Evolutionary conservation across 176 grass and related monocot genomes (phyloP), one percentile per base, ranked within the genome.

Genomic region (Eleusine indica): DNA sequence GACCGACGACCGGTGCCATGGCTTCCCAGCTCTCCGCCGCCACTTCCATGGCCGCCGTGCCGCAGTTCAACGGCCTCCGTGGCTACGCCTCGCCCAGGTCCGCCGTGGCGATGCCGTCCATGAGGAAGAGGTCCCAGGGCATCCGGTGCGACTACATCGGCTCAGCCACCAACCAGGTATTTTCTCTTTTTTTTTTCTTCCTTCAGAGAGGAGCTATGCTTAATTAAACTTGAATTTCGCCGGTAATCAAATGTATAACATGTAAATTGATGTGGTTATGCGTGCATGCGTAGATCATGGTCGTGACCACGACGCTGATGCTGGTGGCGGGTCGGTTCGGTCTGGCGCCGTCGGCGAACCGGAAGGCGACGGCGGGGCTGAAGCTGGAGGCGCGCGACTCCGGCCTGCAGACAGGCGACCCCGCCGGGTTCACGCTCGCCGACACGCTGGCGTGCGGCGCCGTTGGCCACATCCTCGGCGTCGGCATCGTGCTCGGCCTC

Each of bases 81-180:
- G 76, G 19, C 84, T 86, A 77, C 88, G 76, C 84, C 48, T 78
- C 92, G 18, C 88, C 91, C 3, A 66, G 80, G 48, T 86, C 93
- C 70, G 86, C 61, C 70, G 96, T 81, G 42, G 70, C 77, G 70
- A 13, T 94, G 71, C 91, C 93, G 39, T 32, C 89, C 9, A 6
- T 46, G 62, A 69, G 85, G 87, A 38, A 81, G 77, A 88, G 93
- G 29, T 85, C 90, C 3, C 74, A 77, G 68, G 85, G 93, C 73
- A 90, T 92, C 86, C 93, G 96, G 16, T 98, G 96, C 80, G 91
- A 87, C 87, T 98, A 83, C 91, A 95, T 98, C 67, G 96, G 93
- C 74, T 95, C 96, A 5, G 73, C 91, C 32, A 98, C 96, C 73
- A 98, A 98, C 73, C 38, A 94, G 21, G 93, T 95, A 91, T 1